Percentiles rank a stretch among this genome's conserved stretches.
Conservation (phyloP, 176 grass and related monocot species). For the Thinopyrum elongatum region DNA sequence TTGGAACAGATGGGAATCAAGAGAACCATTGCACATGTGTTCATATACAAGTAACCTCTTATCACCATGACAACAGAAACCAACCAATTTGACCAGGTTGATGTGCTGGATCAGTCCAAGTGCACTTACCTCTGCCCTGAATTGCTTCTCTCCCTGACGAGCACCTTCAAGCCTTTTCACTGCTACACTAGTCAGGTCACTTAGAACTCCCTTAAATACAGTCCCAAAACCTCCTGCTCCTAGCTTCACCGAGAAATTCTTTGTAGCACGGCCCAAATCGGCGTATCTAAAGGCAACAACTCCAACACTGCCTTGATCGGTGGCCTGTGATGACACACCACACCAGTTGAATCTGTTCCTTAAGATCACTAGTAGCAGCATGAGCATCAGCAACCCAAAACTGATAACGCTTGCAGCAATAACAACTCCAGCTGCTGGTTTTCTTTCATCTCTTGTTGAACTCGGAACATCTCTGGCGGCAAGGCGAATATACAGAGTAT, state of each 20-base stretch:
- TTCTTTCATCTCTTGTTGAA: neutral
- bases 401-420: neutral
- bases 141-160: neutral
- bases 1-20: neutral
- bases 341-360: neutral
- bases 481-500: neutral
- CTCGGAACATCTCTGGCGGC: neutral
- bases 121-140: neutral
- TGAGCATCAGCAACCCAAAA: neutral
- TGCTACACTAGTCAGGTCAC: neutral
- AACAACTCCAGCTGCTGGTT: neutral
- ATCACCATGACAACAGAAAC: neutral
- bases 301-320: neutral
- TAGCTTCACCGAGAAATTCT: neutral
- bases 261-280: neutral
- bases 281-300: neutral
- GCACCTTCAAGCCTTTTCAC: neutral
- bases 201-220: neutral
- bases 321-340: neutral
- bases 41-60: neutral
- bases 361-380: neutral
- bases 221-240: neutral
- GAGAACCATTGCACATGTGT: neutral
- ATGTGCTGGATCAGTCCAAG: neutral
- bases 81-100: neutral